Evolutionary conservation across 1,284 basidiomycete species (phyloP), one percentile per base, ranked within the genome.

Genomic region (Fomitiporia mediterranea): DNA sequence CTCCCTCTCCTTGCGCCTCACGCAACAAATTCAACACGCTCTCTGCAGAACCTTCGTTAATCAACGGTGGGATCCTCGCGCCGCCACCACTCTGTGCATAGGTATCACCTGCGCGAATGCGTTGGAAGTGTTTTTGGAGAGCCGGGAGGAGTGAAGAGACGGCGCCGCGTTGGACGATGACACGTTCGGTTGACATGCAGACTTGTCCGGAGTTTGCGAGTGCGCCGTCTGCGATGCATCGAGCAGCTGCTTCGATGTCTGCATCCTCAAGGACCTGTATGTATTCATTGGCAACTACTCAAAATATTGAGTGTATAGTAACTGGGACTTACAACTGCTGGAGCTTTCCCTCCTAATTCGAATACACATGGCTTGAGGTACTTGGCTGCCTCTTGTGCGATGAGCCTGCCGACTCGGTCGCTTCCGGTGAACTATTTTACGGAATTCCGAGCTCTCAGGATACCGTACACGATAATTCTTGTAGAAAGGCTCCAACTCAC

Each of bases 281-380:
- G 40, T 11, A 56, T 48, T 17, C 13, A n/a, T 0, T 30, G 27
- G n/a, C n/a, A n/a, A n/a, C n/a, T n/a, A n/a, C n/a, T n/a, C n/a
- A n/a, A n/a, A 15, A 28, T 9, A 15, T 15, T 15, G 40, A 43
- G 21, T 13, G 4, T 21, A 39, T 19, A 15, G 42, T 28, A n/a
- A 27, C n/a, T n/a, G 32, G 19, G 30, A 65, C 74, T 52, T 57
- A 90, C 79, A 47, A 89, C 76, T 2, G 81, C 79, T 6, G 88
- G 87, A 9, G 84, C 80, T 68, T 91, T 91, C 27, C 89, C 87
- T 28, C 88, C 87, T 6, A 90, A 77, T 70, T 86, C 86, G 28
- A 90, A 72, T 0, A 89, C 80, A 54, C 81, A 83, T 6, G 88
- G 83, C 58, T 88, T 89, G 13, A 91, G 74, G 60, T 85, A 74